Evolutionary conservation across 768 basidiomycete species (phyloP).

Genomic region (Amylocystis lapponica): DNA sequence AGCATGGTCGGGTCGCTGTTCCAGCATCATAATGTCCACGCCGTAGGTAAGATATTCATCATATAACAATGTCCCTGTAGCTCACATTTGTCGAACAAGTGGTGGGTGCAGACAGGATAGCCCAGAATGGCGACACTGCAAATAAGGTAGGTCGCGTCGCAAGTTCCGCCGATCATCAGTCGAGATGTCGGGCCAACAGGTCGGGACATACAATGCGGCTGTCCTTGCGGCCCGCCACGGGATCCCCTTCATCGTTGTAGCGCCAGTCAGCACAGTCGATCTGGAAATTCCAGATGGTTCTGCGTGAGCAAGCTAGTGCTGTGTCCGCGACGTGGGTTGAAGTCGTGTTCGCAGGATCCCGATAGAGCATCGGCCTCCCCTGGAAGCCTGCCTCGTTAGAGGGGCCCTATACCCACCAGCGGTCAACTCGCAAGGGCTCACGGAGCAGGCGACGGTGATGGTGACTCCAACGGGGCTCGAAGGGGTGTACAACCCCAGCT

Average conservation of each 20-base stretch:
- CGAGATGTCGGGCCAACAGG: no score
- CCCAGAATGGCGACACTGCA: slow-evolving; percentile 92
- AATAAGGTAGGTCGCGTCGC: slow-evolving; percentile 59
- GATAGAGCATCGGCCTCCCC: slow-evolving; percentile 84
- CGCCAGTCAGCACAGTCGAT: slow-evolving; percentile 90
- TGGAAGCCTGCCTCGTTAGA: slow-evolving; percentile 86
- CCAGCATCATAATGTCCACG: slow-evolving; percentile 80
- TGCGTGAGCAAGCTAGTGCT: slow-evolving; percentile 29
- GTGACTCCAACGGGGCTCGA: slow-evolving; percentile 60
- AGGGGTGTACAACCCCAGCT: slow-evolving; percentile 85
- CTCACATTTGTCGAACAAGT: slow-evolving; percentile 31
- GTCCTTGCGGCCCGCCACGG: slow-evolving; percentile 83
- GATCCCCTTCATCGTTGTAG: slow-evolving; percentile 90
- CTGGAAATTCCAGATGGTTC: slow-evolving; percentile 68
- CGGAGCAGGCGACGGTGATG: slow-evolving; percentile 73
- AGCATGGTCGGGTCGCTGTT: slow-evolving; percentile 96
- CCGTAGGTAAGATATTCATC: slow-evolving; percentile 51
- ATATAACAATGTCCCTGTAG: not conserved
- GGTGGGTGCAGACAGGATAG: slow-evolving; percentile 87
- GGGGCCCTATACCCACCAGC: slow-evolving; percentile 65
- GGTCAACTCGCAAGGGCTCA: slow-evolving; percentile 33
- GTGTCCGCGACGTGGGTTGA: slow-evolving; percentile 1
- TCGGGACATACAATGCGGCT: slow-evolving; percentile 96
- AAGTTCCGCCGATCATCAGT: no score
- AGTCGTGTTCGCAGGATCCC: slow-evolving; percentile 51